Evolutionary conservation across 139 green algal genomes (phyloP).

Genomic region (Pseudopediastrum boryanum): DNA sequence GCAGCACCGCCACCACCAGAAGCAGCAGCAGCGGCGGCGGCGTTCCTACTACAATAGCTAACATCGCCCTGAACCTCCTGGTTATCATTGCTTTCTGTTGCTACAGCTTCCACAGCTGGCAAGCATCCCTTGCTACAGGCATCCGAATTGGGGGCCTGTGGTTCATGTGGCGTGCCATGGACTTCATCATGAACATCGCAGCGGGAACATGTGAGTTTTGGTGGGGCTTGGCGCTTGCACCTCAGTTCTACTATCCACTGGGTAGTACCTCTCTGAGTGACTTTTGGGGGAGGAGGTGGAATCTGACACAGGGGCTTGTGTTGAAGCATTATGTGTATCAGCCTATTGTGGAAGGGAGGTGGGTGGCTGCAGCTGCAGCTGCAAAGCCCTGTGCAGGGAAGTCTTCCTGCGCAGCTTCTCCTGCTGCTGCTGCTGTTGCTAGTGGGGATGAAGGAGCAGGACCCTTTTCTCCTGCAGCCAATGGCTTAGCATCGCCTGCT

Average conservation of each 20-base stretch:
- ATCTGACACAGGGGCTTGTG: constrained; percentile 35
- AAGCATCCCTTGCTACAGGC: not conserved
- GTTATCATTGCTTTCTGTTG: constrained; percentile 2
- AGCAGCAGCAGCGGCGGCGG: not conserved
- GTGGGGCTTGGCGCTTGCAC: constrained; percentile 20
- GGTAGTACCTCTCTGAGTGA: not conserved
- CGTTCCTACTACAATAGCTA: not conserved
- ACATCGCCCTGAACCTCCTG: constrained; percentile 6
- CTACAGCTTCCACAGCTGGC: constrained; percentile 24
- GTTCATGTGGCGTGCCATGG: constrained; percentile 27
- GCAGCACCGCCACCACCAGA: not conserved
- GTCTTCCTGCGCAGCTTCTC: not conserved
- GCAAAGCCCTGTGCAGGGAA: no score
- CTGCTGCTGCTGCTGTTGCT: not conserved
- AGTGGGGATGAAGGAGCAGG: not conserved
- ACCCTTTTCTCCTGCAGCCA: not conserved
- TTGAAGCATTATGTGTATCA: constrained; percentile 33
- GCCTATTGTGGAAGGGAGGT: constrained; percentile 18
- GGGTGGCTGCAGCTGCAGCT: constrained; percentile 1
- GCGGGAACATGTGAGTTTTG: not conserved
- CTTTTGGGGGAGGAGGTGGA: constrained; percentile 35
- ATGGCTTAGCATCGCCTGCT: not conserved
- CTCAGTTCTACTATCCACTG: constrained; percentile 24
- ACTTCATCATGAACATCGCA: constrained; percentile 4
- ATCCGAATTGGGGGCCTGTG: not conserved